Evolutionary conservation across 768 basidiomycete genomes (phyloP), one percentile per base, ranked within the genome.

Genomic region (Baorangia bicolor): DNA sequence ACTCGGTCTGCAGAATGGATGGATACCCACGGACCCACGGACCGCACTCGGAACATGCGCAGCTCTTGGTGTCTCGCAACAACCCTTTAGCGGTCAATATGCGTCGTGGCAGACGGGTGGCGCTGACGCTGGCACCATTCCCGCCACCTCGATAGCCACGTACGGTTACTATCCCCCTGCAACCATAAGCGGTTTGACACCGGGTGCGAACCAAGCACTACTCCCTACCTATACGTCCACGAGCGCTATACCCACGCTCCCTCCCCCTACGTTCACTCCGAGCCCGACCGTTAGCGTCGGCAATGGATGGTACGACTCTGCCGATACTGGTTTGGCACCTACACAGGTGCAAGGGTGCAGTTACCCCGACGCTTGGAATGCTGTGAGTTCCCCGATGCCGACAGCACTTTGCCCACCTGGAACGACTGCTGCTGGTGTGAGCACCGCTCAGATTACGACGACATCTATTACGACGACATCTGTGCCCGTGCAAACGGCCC

Each of bases 21-120:
- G 88, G 85, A 83, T 92, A 37, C 90, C 92, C 8, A 66, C 69
- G 2, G 88, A 94, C 76, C 91, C 91, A 18, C 77, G 90, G 41
- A 70, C 61, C 6, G 80, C 84, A 25, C 58, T 76, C n/a, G 92
- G 94, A 64, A 69, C 78, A 40, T 97, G 94, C 68, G 74, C 64
- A 23, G 73, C 78, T 4, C 70, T 88, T 14, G 86, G 83, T 21
- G 73, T 74, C 7, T 48, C 71, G 6, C 71, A 69, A 12, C 63
- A 69, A 7, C 70, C 66, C 7, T 88, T 87, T 59, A 66, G 79
- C 65, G 82, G 83, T 28, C 75, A 70, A 30, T 83, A 84, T 64
- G 75, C 78, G 33, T 64, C 84, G 9, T 87, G 86, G 73, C 87
- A 88, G 64, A 91, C 89, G 8, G 90, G 90, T 63, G 84, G 74